Evolutionary conservation across 2,329 filamentous ascomycete genomes (phyloP).

Genomic region (Dactylellina parvicollis): DNA sequence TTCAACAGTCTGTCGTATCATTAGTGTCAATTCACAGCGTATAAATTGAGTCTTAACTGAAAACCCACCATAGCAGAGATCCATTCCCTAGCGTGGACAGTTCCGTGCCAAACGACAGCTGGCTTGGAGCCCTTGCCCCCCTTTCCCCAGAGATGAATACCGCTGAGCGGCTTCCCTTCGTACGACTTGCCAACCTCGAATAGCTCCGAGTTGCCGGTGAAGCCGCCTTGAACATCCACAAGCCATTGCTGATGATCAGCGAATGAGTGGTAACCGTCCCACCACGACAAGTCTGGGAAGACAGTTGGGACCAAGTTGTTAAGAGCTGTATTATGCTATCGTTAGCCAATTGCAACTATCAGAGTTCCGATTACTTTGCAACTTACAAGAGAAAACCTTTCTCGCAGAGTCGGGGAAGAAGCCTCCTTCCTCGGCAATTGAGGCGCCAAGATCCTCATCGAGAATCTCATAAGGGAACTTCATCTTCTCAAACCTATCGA

Average conservation of each 20-base stretch:
- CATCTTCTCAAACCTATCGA: constrained; percentile 44
- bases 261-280: constrained; percentile 66
- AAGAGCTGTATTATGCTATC: constrained; percentile 3
- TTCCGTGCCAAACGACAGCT: constrained; percentile 69
- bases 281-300: constrained; percentile 61
- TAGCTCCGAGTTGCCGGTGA: constrained; percentile 65
- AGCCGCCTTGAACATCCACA: constrained; percentile 63
- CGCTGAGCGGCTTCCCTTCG: constrained; percentile 63
- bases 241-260: constrained; percentile 67
- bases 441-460: constrained; percentile 30
- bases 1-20: constrained; percentile 62
- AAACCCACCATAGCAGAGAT: constrained; percentile 63
- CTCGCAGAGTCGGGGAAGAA: constrained; percentile 15
- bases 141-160: constrained; percentile 65
- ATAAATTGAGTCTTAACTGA: neutral
- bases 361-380: neutral
- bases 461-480: constrained; percentile 9
- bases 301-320: neutral
- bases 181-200: constrained; percentile 65
- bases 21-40: neutral
- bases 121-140: constrained; percentile 58
- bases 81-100: constrained; percentile 71
- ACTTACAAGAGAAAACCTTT: constrained; percentile 28
- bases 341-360: neutral
- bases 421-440: constrained; percentile 31